Percentiles rank a stretch among this genome's conserved stretches.
Conservation (phyloP, 1,284 basidiomycete species). For the Marasmius oreades region DNA sequence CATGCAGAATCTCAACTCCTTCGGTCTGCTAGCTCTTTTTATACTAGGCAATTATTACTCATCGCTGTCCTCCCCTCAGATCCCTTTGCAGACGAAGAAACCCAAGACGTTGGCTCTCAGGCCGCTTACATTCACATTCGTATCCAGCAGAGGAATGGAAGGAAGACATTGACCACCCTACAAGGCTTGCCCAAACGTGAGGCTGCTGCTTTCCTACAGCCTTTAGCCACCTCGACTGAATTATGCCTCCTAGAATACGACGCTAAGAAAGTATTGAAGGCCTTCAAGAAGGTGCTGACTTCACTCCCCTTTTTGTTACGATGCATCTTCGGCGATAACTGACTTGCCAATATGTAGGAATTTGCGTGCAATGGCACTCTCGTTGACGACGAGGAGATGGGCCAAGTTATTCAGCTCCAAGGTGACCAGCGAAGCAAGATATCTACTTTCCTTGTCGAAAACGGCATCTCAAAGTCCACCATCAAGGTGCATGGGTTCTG, state of each 20-base stretch:
- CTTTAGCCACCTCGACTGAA: conserved; percentile 12
- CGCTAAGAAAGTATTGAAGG: conserved; percentile 97
- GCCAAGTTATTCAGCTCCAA: conserved; percentile 98
- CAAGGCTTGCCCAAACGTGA: conserved; percentile 93
- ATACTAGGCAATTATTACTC: conserved; percentile 14
- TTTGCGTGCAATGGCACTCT: conserved; percentile 99
- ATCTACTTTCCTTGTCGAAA: conserved; percentile 78
- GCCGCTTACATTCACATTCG: conserved; percentile 92
- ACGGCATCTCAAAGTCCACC: conserved; percentile 67
- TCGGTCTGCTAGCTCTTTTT: conserved; percentile 56
- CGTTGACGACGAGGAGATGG: conserved; percentile 95
- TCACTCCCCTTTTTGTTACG: not conserved
- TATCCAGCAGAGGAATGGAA: conserved; percentile 98
- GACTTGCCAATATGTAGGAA: conserved; percentile 53
- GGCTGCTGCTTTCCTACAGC: conserved; percentile 24
- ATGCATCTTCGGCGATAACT: not conserved
- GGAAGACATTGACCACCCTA: conserved; percentile 98
- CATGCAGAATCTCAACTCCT: conserved; percentile 85
- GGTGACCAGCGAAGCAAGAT: conserved; percentile 97
- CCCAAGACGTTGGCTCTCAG: conserved; percentile 78
- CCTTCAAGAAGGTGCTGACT: conserved; percentile 89
- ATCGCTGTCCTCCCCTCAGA: conserved; percentile 44
- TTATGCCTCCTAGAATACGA: conserved; percentile 76
- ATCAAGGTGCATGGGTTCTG: conserved; percentile 90
- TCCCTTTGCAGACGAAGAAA: conserved; percentile 88